A percentile compares a stretch with the other conserved stretches of the same genome.
Conservation (phyloP, 345 rosid species). For the Populus simonii region DNA sequence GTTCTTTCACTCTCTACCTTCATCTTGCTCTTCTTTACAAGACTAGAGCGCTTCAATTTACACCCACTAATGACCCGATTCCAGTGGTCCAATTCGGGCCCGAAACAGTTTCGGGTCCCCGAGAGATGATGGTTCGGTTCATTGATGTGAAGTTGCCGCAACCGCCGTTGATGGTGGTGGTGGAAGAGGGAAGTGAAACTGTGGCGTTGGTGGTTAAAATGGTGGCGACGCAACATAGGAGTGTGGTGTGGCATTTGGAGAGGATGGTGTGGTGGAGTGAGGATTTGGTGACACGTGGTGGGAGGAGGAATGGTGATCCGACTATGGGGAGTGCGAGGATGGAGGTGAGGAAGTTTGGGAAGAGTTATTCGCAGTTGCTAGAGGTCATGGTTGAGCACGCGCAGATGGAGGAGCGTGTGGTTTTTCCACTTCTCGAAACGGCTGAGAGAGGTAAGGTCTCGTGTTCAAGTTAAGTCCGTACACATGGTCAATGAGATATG, state of each 20-base stretch:
- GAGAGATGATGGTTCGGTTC: conserved; percentile 44
- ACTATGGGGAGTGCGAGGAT: conserved; percentile 57
- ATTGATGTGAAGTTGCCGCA: conserved; percentile 51
- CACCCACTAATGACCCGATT: conserved; percentile 31
- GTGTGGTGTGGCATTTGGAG: conserved; percentile 56
- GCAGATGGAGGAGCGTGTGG: conserved; percentile 71
- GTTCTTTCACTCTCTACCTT: conserved; percentile 33
- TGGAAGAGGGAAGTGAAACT: conserved; percentile 27
- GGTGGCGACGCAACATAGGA: conserved; percentile 55
- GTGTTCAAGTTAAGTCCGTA: neutral
- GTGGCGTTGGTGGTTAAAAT: conserved; percentile 42
- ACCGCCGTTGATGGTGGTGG: conserved; percentile 38
- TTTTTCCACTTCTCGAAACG: conserved; percentile 58
- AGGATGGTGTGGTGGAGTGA: conserved; percentile 68
- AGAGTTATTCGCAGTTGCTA: conserved; percentile 48
- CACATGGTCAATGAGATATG: too few relatives aligned
- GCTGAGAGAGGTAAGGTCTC: conserved; percentile 55
- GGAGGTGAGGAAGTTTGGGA: conserved; percentile 61
- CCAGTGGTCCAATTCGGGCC: conserved; percentile 45
- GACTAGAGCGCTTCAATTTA: conserved; percentile 36
- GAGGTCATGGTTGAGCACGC: conserved; percentile 76
- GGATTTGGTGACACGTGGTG: conserved; percentile 59
- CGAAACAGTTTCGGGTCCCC: conserved; percentile 43
- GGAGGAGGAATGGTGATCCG: conserved; percentile 51
- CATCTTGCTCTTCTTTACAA: conserved; percentile 60